These are phyloP conservation scores for Pseudozyma flocculosa DNA, from an alignment of 1,284 basidiomycete species.

Conservation along the genomic window DNA sequence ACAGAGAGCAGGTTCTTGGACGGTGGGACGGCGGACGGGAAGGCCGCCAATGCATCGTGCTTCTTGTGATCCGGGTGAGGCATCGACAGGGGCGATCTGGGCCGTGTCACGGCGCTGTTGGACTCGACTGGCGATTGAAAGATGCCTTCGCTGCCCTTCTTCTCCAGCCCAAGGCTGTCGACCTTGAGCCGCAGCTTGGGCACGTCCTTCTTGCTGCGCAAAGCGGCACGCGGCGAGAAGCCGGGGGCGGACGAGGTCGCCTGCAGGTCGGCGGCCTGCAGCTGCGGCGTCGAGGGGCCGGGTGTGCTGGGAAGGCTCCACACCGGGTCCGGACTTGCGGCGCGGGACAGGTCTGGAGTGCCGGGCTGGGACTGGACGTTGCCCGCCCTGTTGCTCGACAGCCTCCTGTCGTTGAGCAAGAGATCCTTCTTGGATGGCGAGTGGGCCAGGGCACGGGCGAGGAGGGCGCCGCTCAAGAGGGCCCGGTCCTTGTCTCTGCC, in stretches of 20 bases:
- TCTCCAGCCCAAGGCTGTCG: background rate
- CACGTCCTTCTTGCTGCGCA: background rate
- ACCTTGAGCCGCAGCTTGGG: slow-evolving; percentile 1
- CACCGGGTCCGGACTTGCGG: slow-evolving; percentile 15
- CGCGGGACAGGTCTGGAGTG: slow-evolving; percentile 31
- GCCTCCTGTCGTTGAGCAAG: background rate
- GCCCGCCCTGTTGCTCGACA: no score
- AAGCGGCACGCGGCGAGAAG: background rate
- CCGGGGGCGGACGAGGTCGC: background rate
- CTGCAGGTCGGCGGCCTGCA: background rate
- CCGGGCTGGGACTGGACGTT: slow-evolving; percentile 13
- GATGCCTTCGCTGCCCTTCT: background rate
- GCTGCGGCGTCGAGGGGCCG: background rate
- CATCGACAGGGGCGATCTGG: background rate
- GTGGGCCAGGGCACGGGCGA: slow-evolving; percentile 22
- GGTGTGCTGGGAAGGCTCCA: background rate
- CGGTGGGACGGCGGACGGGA: no score
- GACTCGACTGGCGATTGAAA: background rate
- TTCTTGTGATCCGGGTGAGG: no score
- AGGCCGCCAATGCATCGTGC: no score
- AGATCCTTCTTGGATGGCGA: slow-evolving; percentile 12
- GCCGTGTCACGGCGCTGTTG: background rate
- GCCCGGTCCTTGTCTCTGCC: slow-evolving; percentile 10
- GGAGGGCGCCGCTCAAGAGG: slow-evolving; percentile 26
- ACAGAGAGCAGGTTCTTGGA: no score